Percentiles rank a stretch among this genome's conserved stretches.
Conservation (phyloP, 2,329 filamentous ascomycete species). For the Aspergillus sp. region DNA sequence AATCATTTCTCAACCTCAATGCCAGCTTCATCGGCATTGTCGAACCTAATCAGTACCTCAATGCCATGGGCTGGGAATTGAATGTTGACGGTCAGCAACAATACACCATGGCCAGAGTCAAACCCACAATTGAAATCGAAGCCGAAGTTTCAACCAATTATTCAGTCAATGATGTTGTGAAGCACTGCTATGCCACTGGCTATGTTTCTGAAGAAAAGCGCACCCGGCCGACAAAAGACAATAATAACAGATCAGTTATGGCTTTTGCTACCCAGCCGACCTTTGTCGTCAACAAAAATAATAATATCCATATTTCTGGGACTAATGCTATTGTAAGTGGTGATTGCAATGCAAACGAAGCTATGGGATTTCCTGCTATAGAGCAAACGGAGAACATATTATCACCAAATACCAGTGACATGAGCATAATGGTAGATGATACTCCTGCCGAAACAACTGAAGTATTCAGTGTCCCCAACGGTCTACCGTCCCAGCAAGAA, state of each 20-base stretch:
- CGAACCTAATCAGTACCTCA: slow-evolving; percentile 42
- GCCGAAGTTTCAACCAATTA: slow-evolving; percentile 22
- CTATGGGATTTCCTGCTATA: slow-evolving; percentile 1
- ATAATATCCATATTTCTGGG: slow-evolving; percentile 11
- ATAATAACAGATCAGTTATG: slow-evolving; percentile 16
- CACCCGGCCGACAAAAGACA: slow-evolving; percentile 3
- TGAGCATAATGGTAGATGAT: slow-evolving; percentile 1
- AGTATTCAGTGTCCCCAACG: slow-evolving; percentile 8
- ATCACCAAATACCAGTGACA: slow-evolving; percentile 2
- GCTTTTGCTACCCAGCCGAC: slow-evolving; percentile 21
- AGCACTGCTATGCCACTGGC: slow-evolving; percentile 25
- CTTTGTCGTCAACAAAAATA: slow-evolving; percentile 5
- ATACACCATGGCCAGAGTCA: slow-evolving; percentile 15
- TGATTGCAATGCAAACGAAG: background rate
- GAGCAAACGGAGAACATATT: background rate
- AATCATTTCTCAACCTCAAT: slow-evolving; percentile 43
- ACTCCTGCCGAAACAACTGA: background rate
- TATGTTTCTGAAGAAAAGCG: slow-evolving; percentile 17
- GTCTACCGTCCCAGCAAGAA: background rate
- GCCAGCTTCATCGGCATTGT: slow-evolving; percentile 46
- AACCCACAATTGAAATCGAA: slow-evolving; percentile 11
- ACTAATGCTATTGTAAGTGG: slow-evolving; percentile 4
- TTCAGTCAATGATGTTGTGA: slow-evolving; percentile 28
- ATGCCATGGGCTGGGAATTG: slow-evolving; percentile 44
- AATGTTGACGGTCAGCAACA: slow-evolving; percentile 22